Evolutionary conservation across 352 stramenopile species (phyloP).

Genomic region (Blastocystis sp.): DNA sequence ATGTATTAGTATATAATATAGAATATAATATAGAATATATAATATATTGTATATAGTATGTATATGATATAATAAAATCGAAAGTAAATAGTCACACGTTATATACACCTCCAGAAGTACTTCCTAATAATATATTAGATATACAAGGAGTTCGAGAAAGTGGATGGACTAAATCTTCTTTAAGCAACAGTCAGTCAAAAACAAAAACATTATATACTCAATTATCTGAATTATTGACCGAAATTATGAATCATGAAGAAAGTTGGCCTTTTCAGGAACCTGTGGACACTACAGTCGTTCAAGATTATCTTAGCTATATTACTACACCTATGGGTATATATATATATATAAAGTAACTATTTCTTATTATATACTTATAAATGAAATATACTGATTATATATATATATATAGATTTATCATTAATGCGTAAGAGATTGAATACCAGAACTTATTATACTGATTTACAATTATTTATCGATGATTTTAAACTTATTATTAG

Average conservation of each 20-base stretch:
- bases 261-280: slow-evolving; percentile 90
- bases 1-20: slow-evolving; percentile 2
- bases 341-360: background rate
- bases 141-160: slow-evolving; percentile 54
- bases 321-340: slow-evolving; percentile 66
- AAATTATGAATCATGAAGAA: slow-evolving; percentile 73
- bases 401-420: slow-evolving; percentile 39
- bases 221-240: slow-evolving; percentile 51
- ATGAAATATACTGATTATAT: too few relatives aligned
- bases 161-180: slow-evolving; percentile 47
- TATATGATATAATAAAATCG: slow-evolving; percentile 45
- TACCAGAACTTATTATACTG: slow-evolving; percentile 54
- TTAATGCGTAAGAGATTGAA: slow-evolving; percentile 40
- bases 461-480: slow-evolving; percentile 64
- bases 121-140: slow-evolving; percentile 37
- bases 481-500: slow-evolving; percentile 84
- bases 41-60: too few relatives aligned
- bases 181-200: background rate
- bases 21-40: too few relatives aligned
- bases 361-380: too few relatives aligned
- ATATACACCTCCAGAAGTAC: slow-evolving; percentile 11
- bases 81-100: slow-evolving; percentile 3
- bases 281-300: slow-evolving; percentile 72
- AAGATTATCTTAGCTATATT: slow-evolving; percentile 86
- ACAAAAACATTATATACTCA: slow-evolving; percentile 6